Percentiles rank a stretch among this genome's conserved stretches.
Conservation (phyloP, 805 yeast genomes). For the Teunomyces tritomae region DNA sequence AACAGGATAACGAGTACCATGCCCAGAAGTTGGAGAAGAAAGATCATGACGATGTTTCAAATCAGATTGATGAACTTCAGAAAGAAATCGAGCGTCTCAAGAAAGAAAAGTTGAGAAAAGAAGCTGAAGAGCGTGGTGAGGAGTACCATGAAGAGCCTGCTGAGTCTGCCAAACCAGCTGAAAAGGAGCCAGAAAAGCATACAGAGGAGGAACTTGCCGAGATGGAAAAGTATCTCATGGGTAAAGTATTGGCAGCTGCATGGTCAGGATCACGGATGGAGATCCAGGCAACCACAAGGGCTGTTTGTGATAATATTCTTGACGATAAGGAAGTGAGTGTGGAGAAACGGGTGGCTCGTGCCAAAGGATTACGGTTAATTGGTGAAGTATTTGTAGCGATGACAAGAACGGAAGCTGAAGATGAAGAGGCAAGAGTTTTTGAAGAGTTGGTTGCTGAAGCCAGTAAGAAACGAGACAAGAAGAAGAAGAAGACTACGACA, state of each 20-base stretch:
- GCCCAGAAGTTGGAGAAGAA: constrained; percentile 24
- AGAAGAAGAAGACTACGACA: constrained; percentile 14
- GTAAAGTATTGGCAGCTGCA: constrained; percentile 78
- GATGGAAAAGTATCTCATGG: constrained; percentile 71
- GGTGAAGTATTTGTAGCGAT: constrained; percentile 63
- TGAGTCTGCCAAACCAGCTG: constrained; percentile 5
- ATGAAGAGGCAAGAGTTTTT: constrained; percentile 72
- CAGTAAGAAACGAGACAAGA: constrained; percentile 40
- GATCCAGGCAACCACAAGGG: constrained; percentile 67
- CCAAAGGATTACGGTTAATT: constrained; percentile 57
- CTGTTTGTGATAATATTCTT: constrained; percentile 65
- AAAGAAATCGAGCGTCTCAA: constrained; percentile 16
- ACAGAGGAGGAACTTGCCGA: constrained; percentile 64
- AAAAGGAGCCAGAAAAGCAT: constrained; percentile 35
- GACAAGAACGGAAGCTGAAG: constrained; percentile 64
- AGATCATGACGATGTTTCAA: constrained; percentile 12
- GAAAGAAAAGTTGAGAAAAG: constrained; percentile 8
- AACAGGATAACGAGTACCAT: constrained; percentile 50
- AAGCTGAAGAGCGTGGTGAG: constrained; percentile 17
- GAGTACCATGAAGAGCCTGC: constrained; percentile 13
- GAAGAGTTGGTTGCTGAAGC: constrained; percentile 64
- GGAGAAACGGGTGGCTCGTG: constrained; percentile 53
- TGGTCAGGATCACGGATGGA: constrained; percentile 83
- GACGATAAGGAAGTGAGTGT: constrained; percentile 53
- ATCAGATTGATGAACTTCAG: constrained; percentile 14